Percentiles rank a stretch among this genome's conserved stretches.
Conservation (phyloP, 1,139 yeast genomes). For the Yamadazyma diospyri region DNA sequence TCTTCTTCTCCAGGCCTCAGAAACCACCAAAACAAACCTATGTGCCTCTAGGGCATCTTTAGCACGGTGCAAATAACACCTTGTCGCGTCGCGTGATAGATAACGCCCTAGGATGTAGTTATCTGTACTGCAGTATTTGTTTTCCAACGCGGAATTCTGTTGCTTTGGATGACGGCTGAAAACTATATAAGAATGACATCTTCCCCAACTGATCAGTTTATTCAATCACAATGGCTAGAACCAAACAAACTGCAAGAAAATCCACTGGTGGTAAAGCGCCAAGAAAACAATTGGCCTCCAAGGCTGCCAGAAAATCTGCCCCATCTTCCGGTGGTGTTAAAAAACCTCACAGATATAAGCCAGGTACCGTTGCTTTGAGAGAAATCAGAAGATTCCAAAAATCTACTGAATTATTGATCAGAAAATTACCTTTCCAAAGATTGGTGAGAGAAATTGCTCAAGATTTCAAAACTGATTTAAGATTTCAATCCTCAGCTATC, state of each 20-base stretch:
- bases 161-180: too few relatives aligned
- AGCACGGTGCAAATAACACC: too few relatives aligned
- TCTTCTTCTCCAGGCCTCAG: neutral
- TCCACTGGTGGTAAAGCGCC: slow-evolving; percentile 99
- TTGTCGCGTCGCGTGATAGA: too few relatives aligned
- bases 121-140: too few relatives aligned
- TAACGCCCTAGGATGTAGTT: too few relatives aligned
- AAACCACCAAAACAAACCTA: too few relatives aligned
- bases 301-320: slow-evolving; percentile 99
- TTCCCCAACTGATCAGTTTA: slow-evolving; percentile 3
- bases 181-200: too few relatives aligned
- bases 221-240: slow-evolving; percentile 94
- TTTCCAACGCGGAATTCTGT: too few relatives aligned
- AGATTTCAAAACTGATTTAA: slow-evolving; percentile 95
- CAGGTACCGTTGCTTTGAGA: slow-evolving; percentile 99
- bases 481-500: slow-evolving; percentile 98
- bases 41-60: too few relatives aligned
- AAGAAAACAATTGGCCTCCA: slow-evolving; percentile 98
- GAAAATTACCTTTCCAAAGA: slow-evolving; percentile 99
- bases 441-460: slow-evolving; percentile 97
- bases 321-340: slow-evolving; percentile 98
- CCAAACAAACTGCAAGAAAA: slow-evolving; percentile 98
- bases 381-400: slow-evolving; percentile 99
- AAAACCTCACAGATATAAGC: slow-evolving; percentile 99
- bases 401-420: slow-evolving; percentile 92